Percentiles rank a stretch among this genome's conserved stretches.
Conservation (phyloP, 2,329 filamentous ascomycete species). For the Colletotrichum costaricense region DNA sequence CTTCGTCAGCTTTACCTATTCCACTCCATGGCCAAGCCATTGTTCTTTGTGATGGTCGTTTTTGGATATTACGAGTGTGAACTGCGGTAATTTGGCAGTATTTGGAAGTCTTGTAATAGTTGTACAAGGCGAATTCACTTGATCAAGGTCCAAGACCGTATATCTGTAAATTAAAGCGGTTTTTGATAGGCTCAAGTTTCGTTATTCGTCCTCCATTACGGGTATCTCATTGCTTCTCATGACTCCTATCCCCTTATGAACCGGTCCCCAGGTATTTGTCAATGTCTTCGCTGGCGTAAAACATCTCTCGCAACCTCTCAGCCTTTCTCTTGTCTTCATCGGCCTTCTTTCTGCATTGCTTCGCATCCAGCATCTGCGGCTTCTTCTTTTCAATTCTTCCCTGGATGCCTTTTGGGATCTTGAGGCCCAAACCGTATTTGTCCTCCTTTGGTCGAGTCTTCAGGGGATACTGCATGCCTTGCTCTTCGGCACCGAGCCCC, state of each 20-base stretch:
- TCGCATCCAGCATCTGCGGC: conserved; percentile 72
- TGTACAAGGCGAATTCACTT: not conserved
- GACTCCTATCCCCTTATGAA: conserved; percentile 5
- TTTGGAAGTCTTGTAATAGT: not conserved
- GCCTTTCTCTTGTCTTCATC: conserved; percentile 71
- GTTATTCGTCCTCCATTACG: not conserved
- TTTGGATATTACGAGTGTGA: not conserved
- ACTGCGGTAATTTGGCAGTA: not conserved
- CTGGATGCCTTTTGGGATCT: conserved; percentile 52
- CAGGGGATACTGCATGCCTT: conserved; percentile 81
- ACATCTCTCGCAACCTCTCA: conserved; percentile 74
- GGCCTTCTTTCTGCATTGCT: conserved; percentile 72
- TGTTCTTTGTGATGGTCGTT: not conserved
- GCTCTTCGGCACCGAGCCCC: conserved; percentile 77
- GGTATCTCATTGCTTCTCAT: conserved; percentile 10
- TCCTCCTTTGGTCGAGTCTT: conserved; percentile 79
- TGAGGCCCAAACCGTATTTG: conserved; percentile 77
- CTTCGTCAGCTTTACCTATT: not conserved
- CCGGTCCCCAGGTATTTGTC: conserved; percentile 74
- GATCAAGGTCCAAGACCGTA: not conserved
- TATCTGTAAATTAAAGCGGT: not conserved
- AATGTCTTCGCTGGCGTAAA: conserved; percentile 81
- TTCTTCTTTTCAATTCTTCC: conserved; percentile 54
- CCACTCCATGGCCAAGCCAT: not conserved
- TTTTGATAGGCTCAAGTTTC: too few relatives aligned